phyloP scores from a whole-genome alignment of 805 yeast genomes.

The Debaryomyces castellii region DNA sequence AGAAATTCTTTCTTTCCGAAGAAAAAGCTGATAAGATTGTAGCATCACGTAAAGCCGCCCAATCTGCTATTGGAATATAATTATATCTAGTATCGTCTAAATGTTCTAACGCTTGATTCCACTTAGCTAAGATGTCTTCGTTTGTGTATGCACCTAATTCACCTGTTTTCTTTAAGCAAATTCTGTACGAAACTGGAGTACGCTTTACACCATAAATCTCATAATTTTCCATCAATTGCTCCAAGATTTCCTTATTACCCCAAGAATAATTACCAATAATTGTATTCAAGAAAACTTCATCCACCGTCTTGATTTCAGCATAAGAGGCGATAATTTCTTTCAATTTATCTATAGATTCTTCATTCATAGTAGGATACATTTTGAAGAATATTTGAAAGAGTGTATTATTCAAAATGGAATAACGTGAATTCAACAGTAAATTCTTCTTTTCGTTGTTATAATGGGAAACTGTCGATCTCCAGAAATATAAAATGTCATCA shows the following conservation, averaged over 20 bases:
- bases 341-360: constrained; percentile 57
- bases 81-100: constrained; percentile 55
- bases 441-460: constrained; percentile 44
- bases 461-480: constrained; percentile 60
- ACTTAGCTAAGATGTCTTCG: constrained; percentile 53
- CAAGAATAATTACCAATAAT: constrained; percentile 66
- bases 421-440: constrained; percentile 64
- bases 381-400: constrained; percentile 69
- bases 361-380: constrained; percentile 49
- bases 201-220: constrained; percentile 54
- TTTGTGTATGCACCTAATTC: constrained; percentile 51
- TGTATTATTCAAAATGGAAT: constrained; percentile 68
- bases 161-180: constrained; percentile 71
- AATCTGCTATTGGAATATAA: constrained; percentile 78
- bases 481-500: constrained; percentile 56
- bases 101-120: constrained; percentile 49
- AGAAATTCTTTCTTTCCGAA: constrained; percentile 50
- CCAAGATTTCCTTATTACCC: constrained; percentile 65
- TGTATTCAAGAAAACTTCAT: constrained; percentile 81
- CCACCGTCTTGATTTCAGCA: constrained; percentile 56
- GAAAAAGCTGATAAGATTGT: constrained; percentile 50
- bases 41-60: constrained; percentile 82
- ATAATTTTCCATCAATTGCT: constrained; percentile 62
- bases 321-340: constrained; percentile 57
- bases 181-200: constrained; percentile 71